Evolutionary conservation across 2,329 filamentous ascomycete genomes (phyloP), one percentile per base, ranked within the genome.

Genomic region (Bipolaris gigantea): DNA sequence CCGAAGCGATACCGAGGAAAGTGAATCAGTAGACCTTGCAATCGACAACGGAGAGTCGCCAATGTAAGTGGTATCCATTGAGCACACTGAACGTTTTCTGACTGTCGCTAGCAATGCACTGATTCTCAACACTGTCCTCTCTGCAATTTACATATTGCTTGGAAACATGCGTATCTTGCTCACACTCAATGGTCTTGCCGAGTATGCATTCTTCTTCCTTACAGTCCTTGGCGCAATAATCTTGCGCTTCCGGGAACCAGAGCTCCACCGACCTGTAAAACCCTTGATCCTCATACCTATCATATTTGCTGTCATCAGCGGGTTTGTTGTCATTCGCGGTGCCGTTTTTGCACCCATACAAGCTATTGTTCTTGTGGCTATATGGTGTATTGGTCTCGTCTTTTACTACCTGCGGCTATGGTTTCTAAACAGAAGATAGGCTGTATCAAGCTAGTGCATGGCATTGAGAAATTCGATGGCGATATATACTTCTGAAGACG

Each of bases 141-240:
- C 82, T 0, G 70, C 82, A 0, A 56, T 86, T 1, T 87, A 87
- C 66, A 85, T 87, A 38, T 70, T 86, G 0, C 73, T 86, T 0
- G 85, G 84, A 6, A 84, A 80, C 66, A 87, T 87, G 76, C 81
- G 85, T 16, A 81, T 83, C 1, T 77, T 87, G 0, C 70, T 87
- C 9, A 87, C 84, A 0, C 82, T 74, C 34, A 74, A 74, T 25
- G 72, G 72, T 1, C 62, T 74, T 7, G 70, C 67, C 1, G 72
- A 74, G 43, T 87, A 85, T 59, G 80, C 83, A 0, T 87, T 87
- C 72, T 87, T 87, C 76, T 86, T 87, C 67, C 74, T 87, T 10
- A 84, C 84, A 0, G 84, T 87, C 0, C 64, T 86, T 0, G 85
- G 84, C 0, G 83, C 82, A 1, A 77, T 87, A 5, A 73, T 86